phyloP scores from a whole-genome alignment of 2,329 filamentous ascomycete species.

The Hypoxylon sp. region DNA sequence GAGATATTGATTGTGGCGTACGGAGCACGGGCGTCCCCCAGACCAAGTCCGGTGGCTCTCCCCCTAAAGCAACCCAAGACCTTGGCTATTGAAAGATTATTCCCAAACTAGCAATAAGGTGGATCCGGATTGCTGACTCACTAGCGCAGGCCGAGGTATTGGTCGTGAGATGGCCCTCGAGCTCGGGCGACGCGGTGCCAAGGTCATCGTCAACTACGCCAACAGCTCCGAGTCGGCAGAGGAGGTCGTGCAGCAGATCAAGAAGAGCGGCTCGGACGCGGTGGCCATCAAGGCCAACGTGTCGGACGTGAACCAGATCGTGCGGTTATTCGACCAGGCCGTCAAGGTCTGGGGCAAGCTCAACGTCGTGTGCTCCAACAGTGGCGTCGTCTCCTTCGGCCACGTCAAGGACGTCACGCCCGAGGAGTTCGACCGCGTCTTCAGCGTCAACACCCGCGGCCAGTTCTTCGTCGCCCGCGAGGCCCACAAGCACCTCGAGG shows the following conservation, averaged over 20 bases:
- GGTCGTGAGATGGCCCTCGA: constrained; percentile 77
- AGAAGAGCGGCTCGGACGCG: constrained; percentile 73
- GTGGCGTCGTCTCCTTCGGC: constrained; percentile 77
- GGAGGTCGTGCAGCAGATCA: constrained; percentile 76
- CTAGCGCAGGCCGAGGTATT: constrained; percentile 70
- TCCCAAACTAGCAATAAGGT: constrained; percentile 8
- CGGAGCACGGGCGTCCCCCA: constrained; percentile 44
- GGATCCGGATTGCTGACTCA: constrained; percentile 14
- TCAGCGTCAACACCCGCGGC: constrained; percentile 76
- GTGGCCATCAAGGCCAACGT: constrained; percentile 78
- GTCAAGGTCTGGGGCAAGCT: constrained; percentile 75
- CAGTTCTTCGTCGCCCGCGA: constrained; percentile 82
- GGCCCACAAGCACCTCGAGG: constrained; percentile 77
- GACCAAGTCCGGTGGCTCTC: constrained; percentile 45
- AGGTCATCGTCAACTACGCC: constrained; percentile 77
- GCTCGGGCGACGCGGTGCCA: constrained; percentile 75
- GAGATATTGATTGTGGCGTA: constrained; percentile 12
- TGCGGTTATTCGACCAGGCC: constrained; percentile 74
- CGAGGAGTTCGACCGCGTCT: constrained; percentile 80
- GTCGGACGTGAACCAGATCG: constrained; percentile 74
- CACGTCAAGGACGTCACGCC: constrained; percentile 77
- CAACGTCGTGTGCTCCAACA: constrained; percentile 80
- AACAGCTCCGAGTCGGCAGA: constrained; percentile 76
- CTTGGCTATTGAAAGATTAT: constrained; percentile 7
- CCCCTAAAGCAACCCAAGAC: neutral